These are phyloP conservation scores for Ceratobasidium papillatum DNA, from an alignment of 1,284 basidiomycete genomes.

Conservation along the genomic window DNA sequence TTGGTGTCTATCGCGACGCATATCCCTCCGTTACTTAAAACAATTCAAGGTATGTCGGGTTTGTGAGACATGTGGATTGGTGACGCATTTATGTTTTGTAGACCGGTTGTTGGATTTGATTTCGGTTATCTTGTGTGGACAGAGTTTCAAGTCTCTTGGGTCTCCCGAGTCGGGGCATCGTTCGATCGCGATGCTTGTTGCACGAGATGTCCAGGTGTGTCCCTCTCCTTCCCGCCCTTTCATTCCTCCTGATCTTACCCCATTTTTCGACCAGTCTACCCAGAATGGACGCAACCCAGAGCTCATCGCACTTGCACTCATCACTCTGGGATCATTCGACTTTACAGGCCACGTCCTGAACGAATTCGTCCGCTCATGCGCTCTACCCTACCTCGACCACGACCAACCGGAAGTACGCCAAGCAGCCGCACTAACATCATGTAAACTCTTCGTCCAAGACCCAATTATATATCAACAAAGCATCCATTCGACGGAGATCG, in stretches of 20 bases:
- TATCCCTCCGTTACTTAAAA: conserved; percentile 90
- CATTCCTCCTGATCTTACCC: conserved; percentile 44
- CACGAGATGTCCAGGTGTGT: conserved; percentile 34
- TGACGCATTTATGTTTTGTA: conserved; percentile 50
- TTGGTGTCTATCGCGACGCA: conserved; percentile 86
- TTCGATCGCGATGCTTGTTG: conserved; percentile 51
- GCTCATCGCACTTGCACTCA: conserved; percentile 84
- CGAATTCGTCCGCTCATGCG: conserved; percentile 94
- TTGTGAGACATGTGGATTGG: not conserved
- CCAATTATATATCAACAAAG: conserved; percentile 97
- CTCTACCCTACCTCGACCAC: conserved; percentile 93
- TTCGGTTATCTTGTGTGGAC: conserved; percentile 81
- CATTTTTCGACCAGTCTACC: conserved; percentile 14
- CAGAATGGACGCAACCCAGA: conserved; percentile 58
- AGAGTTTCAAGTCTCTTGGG: conserved; percentile 86
- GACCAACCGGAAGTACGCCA: conserved; percentile 89
- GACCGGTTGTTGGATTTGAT: conserved; percentile 88
- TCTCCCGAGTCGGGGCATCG: conserved; percentile 60
- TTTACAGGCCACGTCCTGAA: conserved; percentile 95
- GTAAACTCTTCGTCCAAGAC: conserved; percentile 90
- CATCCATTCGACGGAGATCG: conserved; percentile 96
- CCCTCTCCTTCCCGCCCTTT: conserved; percentile 34
- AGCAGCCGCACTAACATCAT: conserved; percentile 93
- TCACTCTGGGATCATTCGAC: conserved; percentile 91
- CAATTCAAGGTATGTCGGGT: conserved; percentile 85